Base-by-base conservation (phyloP, 2,329 filamentous ascomycete genomes). In the Pyrenophora tritici-repentis region DNA sequence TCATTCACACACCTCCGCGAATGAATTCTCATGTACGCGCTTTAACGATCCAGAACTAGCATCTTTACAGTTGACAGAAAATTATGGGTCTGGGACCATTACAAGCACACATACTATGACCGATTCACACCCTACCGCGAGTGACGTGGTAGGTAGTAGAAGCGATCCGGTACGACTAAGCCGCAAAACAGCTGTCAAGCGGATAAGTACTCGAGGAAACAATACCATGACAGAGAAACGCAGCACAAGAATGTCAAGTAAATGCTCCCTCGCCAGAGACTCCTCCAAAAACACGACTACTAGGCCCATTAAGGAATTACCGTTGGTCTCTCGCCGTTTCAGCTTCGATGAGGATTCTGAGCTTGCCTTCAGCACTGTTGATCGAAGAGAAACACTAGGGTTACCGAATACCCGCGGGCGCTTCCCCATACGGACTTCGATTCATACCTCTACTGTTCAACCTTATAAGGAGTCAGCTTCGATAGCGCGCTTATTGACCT, bases 291-390 rank as follows among this genome's bases (percentile, higher is more conserved):
- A 9, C 13, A 12, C 22, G 6, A 37, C 3, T 24, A 26, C 9
- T 1, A 12, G 6, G 9, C 7, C n/a, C 9, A 14, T 5, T 18
- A 7, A 2, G 6, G 16, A 24, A 2, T 2, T 13, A 8, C 24
- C 24, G 9, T 32, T 37, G 3, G 4, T 12, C 1, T 13, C 26
- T 22, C 36, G 32, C 37, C 48, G 32, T 8, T 37, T 50, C 14
- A 50, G 42, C 42, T 50, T 50, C 17, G 48, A 41, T 20, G n/a
- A 13, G n/a, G 13, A 17, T 24, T 20, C 37, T 31, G 37, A 35
- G 8, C n/a, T n/a, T 4, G 16, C n/a, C 5, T 24, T 33, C 37
- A 3, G 4, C 13, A 13, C 18, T 12, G 16, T 10, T 20, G 9
- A 13, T 7, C 17, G 7, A 7, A 3, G 29, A 20, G 13, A 24